Base-by-base conservation (phyloP, 1,284 basidiomycete genomes). In the Ustilago crameri region DNA sequence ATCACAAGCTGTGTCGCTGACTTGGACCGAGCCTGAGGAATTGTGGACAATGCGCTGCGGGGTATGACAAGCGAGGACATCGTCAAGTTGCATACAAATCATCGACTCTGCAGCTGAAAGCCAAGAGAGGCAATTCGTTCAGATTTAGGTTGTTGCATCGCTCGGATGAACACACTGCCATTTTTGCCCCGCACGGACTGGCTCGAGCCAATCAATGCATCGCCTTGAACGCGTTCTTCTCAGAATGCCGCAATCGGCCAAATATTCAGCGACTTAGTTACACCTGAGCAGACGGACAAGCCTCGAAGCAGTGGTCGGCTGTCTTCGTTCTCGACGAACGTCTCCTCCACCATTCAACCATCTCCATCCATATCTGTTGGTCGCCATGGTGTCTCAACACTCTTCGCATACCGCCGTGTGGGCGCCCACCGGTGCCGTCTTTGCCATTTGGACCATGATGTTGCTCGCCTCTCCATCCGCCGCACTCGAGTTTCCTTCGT, bases 371-470 rank as follows among this genome's bases (percentile, higher is more conserved):
- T 17, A 37, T 37, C 35, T 37, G 14, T 17, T 37, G 32, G 12
- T 9, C 42, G 24, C 7, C 23, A 69, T 69, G 59, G 50, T 38
- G 32, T 42, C 60, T 17, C 22, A 53, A 20, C 54, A 57, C 27
- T 50, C 51, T 30, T 14, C 30, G 20, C 42, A 42, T 3, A 53
- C 5, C 9, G 30, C 48, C 34, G 27, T 34, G 18, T 46, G 59
- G 54, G 40, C 45, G 2, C 57, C 60, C 14, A 48, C 53, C 4
- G 70, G 64, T 22, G 59, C 55, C 18, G 47, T 68, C 51, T 74
- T 74, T 20, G 70, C 70, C 40, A 22, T 56, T 5, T 74, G 65
- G 50, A 69, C 58, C 38, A 51, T 66, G 54, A 40, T 74, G 42
- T 58, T 74, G 43, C 65, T 74, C 37, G 60, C 59, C 3, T 47